Conservation (phyloP, 768 basidiomycete genomes). For the Collybia sp. region DNA sequence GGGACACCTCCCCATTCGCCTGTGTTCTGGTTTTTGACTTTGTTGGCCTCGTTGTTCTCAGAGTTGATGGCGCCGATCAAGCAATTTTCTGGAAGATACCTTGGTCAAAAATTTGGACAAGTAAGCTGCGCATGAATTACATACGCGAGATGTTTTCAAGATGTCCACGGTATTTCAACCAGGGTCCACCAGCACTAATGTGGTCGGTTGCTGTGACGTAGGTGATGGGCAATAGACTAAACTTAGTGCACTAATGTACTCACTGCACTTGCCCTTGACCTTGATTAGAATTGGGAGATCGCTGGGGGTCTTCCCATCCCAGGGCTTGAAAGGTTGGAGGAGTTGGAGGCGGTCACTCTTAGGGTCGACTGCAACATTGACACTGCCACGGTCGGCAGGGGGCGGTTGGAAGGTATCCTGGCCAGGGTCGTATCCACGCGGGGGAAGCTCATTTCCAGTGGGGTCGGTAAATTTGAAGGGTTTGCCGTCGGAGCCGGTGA, state of each 20-base stretch:
- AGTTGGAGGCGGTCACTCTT: constrained; percentile 89
- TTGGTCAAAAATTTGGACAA: constrained; percentile 2
- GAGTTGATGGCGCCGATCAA: constrained; percentile 95
- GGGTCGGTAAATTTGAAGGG: constrained; percentile 96
- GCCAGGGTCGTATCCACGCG: constrained; percentile 94
- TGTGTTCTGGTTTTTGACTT: constrained; percentile 85
- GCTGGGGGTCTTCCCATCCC: constrained; percentile 89
- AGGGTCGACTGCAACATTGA: constrained; percentile 83
- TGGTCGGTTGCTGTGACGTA: constrained; percentile 71
- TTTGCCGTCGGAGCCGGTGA: constrained; percentile 90
- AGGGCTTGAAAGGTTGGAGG: constrained; percentile 82
- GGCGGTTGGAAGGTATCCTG: constrained; percentile 97
- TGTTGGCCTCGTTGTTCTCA: constrained; percentile 96
- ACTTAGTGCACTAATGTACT: constrained; percentile 24
- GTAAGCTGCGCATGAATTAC: constrained; percentile 10
- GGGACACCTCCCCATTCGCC: constrained; percentile 87
- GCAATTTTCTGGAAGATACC: constrained; percentile 71
- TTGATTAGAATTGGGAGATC: constrained; percentile 96
- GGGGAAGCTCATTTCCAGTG: constrained; percentile 87
- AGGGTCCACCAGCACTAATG: constrained; percentile 96
- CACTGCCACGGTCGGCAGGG: constrained; percentile 76
- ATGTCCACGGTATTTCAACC: constrained; percentile 99
- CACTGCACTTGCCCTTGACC: constrained; percentile 98
- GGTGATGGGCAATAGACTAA: constrained; percentile 4
- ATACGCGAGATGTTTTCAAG: constrained; percentile 94